A percentile compares a stretch with the other conserved stretches of the same genome.
Evolutionary conservation across 208 protist species (phyloP).

Genomic region (Porcisia deanei): DNA sequence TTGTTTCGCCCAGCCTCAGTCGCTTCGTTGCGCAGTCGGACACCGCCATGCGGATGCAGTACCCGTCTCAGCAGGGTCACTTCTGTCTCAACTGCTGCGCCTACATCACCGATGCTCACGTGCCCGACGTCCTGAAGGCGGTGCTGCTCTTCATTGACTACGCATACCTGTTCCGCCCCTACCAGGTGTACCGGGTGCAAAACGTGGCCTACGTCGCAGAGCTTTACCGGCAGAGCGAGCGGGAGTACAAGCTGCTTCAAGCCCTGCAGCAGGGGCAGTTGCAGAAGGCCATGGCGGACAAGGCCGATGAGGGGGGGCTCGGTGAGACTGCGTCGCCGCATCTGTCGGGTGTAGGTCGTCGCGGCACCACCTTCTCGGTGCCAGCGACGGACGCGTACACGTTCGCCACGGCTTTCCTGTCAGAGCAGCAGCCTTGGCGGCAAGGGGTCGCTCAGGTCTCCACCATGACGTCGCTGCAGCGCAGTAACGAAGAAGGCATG

Average conservation of each 20-base stretch:
- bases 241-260: slow-evolving; percentile 23
- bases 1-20: neutral
- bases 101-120: slow-evolving; percentile 54
- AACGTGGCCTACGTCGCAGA: slow-evolving; percentile 39
- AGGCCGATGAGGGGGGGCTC: neutral
- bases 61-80: slow-evolving; percentile 10
- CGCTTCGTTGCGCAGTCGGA: slow-evolving; percentile 8
- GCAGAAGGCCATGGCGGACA: neutral
- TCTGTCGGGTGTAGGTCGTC: neutral
- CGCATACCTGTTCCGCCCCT: slow-evolving; percentile 50
- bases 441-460: slow-evolving; percentile 22
- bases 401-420: slow-evolving; percentile 24
- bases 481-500: neutral
- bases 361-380: neutral
- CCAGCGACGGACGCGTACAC: neutral
- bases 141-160: slow-evolving; percentile 58
- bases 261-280: slow-evolving; percentile 2
- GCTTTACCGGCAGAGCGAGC: slow-evolving; percentile 52
- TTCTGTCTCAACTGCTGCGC: slow-evolving; percentile 40
- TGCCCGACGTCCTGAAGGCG: slow-evolving; percentile 54
- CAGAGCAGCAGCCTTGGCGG: slow-evolving; percentile 20
- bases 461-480: slow-evolving; percentile 21
- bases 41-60: neutral
- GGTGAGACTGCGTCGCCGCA: neutral
- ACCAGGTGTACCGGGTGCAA: slow-evolving; percentile 39